Base-by-base conservation (phyloP, 139 green algal species). In the Tetraselmis striata region DNA sequence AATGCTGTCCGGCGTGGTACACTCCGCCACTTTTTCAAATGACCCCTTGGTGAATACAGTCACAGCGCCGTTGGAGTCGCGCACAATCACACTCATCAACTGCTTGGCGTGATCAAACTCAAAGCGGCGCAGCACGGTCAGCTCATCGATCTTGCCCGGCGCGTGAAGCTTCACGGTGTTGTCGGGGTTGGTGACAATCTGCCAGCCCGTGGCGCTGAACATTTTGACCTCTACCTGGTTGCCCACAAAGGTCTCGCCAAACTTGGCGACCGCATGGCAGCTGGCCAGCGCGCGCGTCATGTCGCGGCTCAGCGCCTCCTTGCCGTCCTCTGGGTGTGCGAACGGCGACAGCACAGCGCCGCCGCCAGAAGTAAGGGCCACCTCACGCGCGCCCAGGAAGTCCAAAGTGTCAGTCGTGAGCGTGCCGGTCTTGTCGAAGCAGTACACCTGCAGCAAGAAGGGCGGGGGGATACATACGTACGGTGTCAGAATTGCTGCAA, bases 401-500 rank as follows among this genome's bases (percentile, higher is more conserved):
- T 84, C 75, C n/a, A 84, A 30, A 28, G 59, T 74, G 32, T 78
- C 75, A 31, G 78, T 78, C 0, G 81, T 84, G 25, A 84, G 26
- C 27, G 81, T 84, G 26, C 81, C 81, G n/a, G 81, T 84, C 81
- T 84, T 84, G 81, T 84, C 81, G 74, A 84, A 67, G 23, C 59
- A 67, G 30, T 80, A 80, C n/a, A 79, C 31, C 22, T 67, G 45
- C 18, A 67, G 11, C n/a, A n/a, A n/a, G n/a, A n/a, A 67, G 11
- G 45, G 18, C 45, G 45, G 11, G 45, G 45, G 11, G 18, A 18
- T 67, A 67, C 45, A 67, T 67, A 67, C 45, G 18, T n/a, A n/a
- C n/a, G n/a, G n/a, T n/a, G n/a, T n/a, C n/a, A n/a, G n/a, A n/a
- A n/a, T n/a, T n/a, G n/a, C n/a, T n/a, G n/a, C n/a, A n/a, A n/a